Percentiles rank a stretch among this genome's conserved stretches.
These are phyloP conservation scores for Solanum tarapatanum DNA, from an alignment of 257 asterid genomes.

Conservation along the genomic window DNA sequence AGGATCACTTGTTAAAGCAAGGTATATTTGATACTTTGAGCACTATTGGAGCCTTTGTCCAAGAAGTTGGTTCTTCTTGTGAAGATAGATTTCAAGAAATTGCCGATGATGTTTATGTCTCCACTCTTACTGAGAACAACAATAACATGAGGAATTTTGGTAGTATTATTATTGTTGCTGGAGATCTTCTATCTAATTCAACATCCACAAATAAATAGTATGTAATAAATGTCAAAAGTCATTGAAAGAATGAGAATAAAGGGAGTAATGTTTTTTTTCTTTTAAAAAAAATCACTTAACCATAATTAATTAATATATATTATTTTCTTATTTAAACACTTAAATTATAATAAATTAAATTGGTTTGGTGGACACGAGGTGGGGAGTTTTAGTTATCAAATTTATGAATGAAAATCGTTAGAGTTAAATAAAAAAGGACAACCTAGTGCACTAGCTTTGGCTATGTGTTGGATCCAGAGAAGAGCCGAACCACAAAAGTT, in stretches of 20 bases:
- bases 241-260: background rate
- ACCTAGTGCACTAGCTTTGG: background rate
- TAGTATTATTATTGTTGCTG: background rate
- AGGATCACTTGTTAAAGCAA: background rate
- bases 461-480: background rate
- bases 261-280: background rate
- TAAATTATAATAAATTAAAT: too few relatives aligned
- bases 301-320: too few relatives aligned
- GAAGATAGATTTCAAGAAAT: background rate
- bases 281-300: background rate
- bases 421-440: too few relatives aligned
- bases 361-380: background rate
- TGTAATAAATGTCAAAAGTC: background rate
- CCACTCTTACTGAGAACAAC: background rate
- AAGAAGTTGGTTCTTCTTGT: background rate
- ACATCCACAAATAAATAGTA: background rate
- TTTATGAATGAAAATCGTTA: too few relatives aligned
- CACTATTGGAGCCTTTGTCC: background rate
- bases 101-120: too few relatives aligned
- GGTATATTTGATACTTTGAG: background rate
- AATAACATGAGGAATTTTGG: background rate
- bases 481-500: background rate
- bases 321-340: background rate
- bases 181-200: background rate
- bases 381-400: background rate